Evolutionary conservation across 306 rosid genomes (phyloP).

Genomic region (Gynostemma pentaphyllum): DNA sequence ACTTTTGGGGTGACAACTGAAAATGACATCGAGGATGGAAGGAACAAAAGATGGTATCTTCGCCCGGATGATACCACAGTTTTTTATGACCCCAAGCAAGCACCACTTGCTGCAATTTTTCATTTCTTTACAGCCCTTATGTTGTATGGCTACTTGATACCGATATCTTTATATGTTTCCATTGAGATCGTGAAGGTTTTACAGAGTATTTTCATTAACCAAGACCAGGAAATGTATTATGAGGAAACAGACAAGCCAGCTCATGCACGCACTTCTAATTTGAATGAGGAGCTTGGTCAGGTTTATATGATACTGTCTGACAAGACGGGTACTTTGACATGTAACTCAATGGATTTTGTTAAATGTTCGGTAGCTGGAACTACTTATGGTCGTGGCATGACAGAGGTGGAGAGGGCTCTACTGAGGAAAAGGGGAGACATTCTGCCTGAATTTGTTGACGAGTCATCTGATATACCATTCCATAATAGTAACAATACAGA

Average conservation of each 20-base stretch:
- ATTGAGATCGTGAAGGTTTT: conserved; percentile 88
- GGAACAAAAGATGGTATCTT: conserved; percentile 66
- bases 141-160: conserved; percentile 83
- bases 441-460: conserved; percentile 20
- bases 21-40: conserved; percentile 31
- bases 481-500: conserved; percentile 16
- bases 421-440: conserved; percentile 28
- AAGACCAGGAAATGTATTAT: conserved; percentile 64
- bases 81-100: conserved; percentile 41
- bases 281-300: conserved; percentile 92
- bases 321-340: conserved; percentile 88
- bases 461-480: conserved; percentile 16
- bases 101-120: conserved; percentile 45
- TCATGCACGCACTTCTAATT: conserved; percentile 75
- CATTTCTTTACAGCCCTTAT: conserved; percentile 83
- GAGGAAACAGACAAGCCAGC: conserved; percentile 69
- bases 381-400: conserved; percentile 61
- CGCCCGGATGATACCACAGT: conserved; percentile 43
- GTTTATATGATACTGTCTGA: conserved; percentile 71
- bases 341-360: conserved; percentile 87
- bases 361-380: conserved; percentile 74
- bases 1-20: conserved; percentile 46
- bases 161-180: conserved; percentile 81
- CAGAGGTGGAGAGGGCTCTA: conserved; percentile 70
- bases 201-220: conserved; percentile 74